A percentile compares a stretch with the other conserved stretches of the same genome.
These are phyloP conservation scores for Exophiala sp. DNA, from an alignment of 2,329 filamentous ascomycete species.

Conservation along the genomic window DNA sequence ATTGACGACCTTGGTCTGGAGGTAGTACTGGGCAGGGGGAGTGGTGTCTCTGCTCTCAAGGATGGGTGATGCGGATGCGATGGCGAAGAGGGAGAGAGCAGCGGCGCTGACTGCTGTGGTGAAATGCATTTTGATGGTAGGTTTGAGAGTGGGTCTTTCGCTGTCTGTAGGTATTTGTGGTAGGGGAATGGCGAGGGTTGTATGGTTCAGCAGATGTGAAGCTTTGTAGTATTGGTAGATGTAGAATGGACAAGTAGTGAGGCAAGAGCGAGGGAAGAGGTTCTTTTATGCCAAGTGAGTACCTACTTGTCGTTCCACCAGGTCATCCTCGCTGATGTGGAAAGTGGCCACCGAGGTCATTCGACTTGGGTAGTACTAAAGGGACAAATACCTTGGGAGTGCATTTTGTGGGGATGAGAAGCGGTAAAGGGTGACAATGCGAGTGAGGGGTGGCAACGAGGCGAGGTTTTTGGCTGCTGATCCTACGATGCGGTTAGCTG, in stretches of 20 bases:
- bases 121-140: conserved; percentile 16
- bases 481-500: too few species aligned
- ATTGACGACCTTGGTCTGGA: conserved; percentile 23
- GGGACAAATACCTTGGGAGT: background rate
- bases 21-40: conserved; percentile 22
- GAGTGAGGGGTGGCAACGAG: background rate
- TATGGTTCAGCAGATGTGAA: too few species aligned
- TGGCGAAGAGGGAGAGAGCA: conserved; percentile 8
- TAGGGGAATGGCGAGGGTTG: background rate
- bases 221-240: background rate
- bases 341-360: background rate
- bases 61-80: conserved; percentile 15
- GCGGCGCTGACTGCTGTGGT: conserved; percentile 9
- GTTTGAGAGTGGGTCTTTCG: background rate
- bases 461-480: background rate
- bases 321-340: background rate
- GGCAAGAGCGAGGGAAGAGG: background rate
- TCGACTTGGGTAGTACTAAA: background rate
- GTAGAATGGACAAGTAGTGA: background rate
- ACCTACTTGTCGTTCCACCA: background rate
- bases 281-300: background rate
- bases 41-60: conserved; percentile 20
- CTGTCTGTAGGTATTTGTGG: background rate
- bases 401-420: too few species aligned
- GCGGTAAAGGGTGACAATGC: too few species aligned